Conservation (phyloP, 73 alveolate genomes). For the Tetrahymena borealis region DNA sequence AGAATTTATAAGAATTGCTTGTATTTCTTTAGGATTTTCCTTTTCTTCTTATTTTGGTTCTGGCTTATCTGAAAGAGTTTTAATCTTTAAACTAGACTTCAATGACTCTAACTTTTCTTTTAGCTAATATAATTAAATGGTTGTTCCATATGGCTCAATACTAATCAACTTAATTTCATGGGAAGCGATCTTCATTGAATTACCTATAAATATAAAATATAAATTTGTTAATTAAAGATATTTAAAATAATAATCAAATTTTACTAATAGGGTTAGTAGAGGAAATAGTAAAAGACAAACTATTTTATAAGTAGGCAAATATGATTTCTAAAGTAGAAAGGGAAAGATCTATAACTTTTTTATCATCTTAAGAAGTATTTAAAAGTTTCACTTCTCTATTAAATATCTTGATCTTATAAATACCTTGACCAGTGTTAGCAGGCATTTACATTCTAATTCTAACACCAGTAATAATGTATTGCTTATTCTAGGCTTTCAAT, state of each 20-base stretch:
- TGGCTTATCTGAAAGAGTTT: neutral
- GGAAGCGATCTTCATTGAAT: neutral
- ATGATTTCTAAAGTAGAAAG: neutral
- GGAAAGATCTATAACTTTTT: neutral
- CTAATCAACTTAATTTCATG: neutral
- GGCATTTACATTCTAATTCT: neutral
- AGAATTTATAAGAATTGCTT: neutral
- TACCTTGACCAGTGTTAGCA: neutral
- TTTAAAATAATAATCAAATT: neutral
- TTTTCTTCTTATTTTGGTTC: neutral
- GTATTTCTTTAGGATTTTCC: neutral
- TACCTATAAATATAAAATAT: neutral
- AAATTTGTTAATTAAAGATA: neutral
- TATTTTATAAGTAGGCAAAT: neutral
- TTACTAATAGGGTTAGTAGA: neutral
- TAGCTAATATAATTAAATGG: neutral
- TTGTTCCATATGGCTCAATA: neutral
- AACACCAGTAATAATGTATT: neutral
- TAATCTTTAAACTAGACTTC: neutral
- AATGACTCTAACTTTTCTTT: neutral
- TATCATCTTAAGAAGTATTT: neutral
- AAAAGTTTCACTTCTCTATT: neutral
- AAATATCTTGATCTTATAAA: neutral
- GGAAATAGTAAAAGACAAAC: neutral
- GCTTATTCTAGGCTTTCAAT: neutral